phyloP scores from a whole-genome alignment of 1,284 basidiomycete species.

The Exobasidium cylindrosporum region DNA sequence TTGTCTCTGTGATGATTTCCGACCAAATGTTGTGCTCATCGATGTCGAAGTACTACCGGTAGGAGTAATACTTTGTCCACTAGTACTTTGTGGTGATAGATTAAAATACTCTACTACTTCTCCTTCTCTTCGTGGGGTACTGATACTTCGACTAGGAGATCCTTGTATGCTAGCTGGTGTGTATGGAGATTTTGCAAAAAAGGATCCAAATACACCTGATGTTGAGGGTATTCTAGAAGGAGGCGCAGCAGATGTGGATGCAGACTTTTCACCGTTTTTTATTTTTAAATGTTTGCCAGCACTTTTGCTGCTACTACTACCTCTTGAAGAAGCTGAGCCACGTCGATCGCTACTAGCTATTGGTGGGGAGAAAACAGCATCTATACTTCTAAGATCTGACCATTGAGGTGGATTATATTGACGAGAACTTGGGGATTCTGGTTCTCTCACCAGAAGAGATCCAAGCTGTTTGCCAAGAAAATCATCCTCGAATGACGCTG shows the following conservation, averaged over 20 bases:
- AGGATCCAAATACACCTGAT: neutral
- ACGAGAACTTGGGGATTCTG: neutral
- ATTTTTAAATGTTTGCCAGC: too few species aligned
- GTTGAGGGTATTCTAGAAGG: neutral
- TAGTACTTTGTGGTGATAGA: too few species aligned
- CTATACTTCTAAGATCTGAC: too few species aligned
- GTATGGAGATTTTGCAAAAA: neutral
- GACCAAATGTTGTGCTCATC: neutral
- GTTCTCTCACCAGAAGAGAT: neutral
- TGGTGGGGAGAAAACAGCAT: too few species aligned
- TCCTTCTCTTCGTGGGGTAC: too few species aligned
- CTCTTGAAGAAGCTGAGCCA: neutral
- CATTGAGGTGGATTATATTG: neutral
- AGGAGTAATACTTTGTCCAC: neutral
- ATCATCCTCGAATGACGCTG: neutral
- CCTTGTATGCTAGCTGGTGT: too few species aligned
- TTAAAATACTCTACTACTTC: too few species aligned
- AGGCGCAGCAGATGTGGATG: too few species aligned
- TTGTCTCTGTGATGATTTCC: neutral
- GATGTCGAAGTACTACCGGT: neutral
- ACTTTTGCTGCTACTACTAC: too few species aligned
- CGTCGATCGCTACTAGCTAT: too few species aligned
- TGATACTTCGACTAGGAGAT: neutral
- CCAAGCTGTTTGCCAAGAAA: slow-evolving; percentile 1
- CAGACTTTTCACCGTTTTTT: too few species aligned